These are phyloP conservation scores for Mycena maculata DNA, from an alignment of 768 basidiomycete genomes.

Conservation along the genomic window DNA sequence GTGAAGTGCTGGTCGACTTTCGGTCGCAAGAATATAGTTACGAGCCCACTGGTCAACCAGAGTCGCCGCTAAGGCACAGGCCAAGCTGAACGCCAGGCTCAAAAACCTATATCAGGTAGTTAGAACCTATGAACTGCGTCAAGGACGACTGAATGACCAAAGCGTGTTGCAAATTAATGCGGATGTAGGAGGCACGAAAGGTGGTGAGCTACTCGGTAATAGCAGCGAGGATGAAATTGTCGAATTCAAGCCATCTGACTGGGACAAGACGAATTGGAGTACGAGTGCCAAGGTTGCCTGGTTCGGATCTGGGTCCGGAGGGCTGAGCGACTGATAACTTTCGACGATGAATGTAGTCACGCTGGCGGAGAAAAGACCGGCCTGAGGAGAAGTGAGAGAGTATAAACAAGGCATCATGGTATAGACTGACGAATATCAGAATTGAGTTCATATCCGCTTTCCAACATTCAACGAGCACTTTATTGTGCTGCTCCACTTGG, in stretches of 20 bases:
- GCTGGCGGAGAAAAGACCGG: conserved; percentile 45
- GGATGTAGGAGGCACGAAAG: conserved; percentile 42
- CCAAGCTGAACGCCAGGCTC: conserved; percentile 56
- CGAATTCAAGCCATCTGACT: conserved; percentile 14
- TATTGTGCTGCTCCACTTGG: conserved; percentile 24
- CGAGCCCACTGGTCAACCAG: conserved; percentile 63
- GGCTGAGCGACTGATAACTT: conserved; percentile 37
- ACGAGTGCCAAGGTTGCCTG: conserved; percentile 24
- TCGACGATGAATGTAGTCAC: conserved; percentile 43
- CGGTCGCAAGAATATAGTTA: conserved; percentile 51
- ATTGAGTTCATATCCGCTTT: conserved; percentile 33
- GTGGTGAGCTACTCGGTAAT: conserved; percentile 17
- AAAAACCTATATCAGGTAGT: conserved; percentile 49
- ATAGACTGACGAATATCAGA: conserved; percentile 28
- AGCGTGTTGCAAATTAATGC: conserved; percentile 53
- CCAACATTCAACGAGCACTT: conserved; percentile 24
- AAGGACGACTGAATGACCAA: conserved; percentile 50
- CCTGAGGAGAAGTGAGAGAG: conserved; percentile 28
- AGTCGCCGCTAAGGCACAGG: conserved; percentile 56
- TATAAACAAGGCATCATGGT: background rate
- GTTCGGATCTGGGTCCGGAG: conserved; percentile 26
- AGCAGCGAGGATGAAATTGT: conserved; percentile 1
- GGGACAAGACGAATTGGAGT: conserved; percentile 22
- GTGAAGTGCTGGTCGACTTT: conserved; percentile 47
- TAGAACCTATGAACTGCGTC: no score